phyloP scores from a whole-genome alignment of 1,284 basidiomycete genomes.

The Sporisorium iseilematis-ciliati region DNA sequence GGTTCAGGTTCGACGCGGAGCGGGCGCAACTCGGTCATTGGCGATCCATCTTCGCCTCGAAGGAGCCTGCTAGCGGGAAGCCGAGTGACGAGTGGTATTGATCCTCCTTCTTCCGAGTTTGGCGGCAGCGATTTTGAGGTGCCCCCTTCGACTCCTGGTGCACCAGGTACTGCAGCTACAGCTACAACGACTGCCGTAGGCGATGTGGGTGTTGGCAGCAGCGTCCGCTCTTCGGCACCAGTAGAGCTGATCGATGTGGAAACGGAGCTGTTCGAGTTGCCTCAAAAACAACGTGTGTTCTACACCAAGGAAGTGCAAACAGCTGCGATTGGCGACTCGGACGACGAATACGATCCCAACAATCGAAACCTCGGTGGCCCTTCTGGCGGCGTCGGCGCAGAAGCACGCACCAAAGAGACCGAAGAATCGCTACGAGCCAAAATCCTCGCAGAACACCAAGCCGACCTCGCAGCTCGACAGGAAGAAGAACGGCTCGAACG shows the following conservation, averaged over 20 bases:
- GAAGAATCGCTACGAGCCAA: constrained; percentile 38
- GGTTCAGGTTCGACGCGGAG: constrained; percentile 17
- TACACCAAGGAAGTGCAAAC: constrained; percentile 92
- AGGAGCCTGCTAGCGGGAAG: constrained; percentile 22
- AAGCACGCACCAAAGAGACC: constrained; percentile 24
- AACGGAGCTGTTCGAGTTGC: constrained; percentile 87
- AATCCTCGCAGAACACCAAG: constrained; percentile 63
- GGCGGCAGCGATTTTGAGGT: constrained; percentile 45
- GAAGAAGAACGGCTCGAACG: constrained; percentile 77
- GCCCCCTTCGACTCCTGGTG: constrained; percentile 30
- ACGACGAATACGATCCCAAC: constrained; percentile 71
- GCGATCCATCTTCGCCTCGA: constrained; percentile 29
- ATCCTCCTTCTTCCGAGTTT: constrained; percentile 43
- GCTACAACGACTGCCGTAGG: constrained; percentile 16
- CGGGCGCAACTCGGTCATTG: constrained; percentile 19
- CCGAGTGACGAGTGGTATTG: constrained; percentile 10
- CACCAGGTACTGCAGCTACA: neutral
- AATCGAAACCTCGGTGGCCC: constrained; percentile 70
- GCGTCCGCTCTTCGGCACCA: constrained; percentile 57
- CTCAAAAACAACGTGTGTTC: constrained; percentile 83
- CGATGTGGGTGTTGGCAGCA: neutral
- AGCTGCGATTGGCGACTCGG: constrained; percentile 67
- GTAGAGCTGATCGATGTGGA: constrained; percentile 82
- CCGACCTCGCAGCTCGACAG: constrained; percentile 35
- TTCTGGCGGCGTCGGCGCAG: constrained; percentile 72